Evolutionary conservation across 2,329 filamentous ascomycete genomes (phyloP), one percentile per base, ranked within the genome.

Genomic region (Hypoxylon sp.): DNA sequence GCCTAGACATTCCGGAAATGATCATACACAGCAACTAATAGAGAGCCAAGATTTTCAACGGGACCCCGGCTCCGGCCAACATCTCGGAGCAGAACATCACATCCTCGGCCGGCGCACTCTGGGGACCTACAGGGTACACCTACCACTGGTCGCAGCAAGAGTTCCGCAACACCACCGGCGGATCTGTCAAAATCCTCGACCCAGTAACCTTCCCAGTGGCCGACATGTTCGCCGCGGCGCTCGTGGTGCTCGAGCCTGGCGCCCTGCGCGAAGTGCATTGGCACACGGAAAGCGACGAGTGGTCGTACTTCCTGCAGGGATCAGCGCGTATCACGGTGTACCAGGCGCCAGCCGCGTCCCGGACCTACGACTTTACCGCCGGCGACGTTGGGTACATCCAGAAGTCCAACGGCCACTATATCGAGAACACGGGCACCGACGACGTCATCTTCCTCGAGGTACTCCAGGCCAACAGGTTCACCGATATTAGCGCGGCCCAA

Each of bases 211-310:
- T 90, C 78, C 88, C 88, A 4, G 79, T 88, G 29, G 85, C 88
- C 0, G 76, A 75, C 10, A 82, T 81, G 61, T 88, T 90, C 75
- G 86, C 87, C 3, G 84, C 84, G 0, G 87, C 86, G 0, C 80
- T 90, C 1, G 85, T 90, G 9, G 87, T 84, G 1, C 80, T 90
- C 33, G 80, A 88, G 71, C 87, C 88, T 0, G 88, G 88, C n/a
- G 88, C 87, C 1, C 87, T 90, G 86, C 84, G 88, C 22, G 88
- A 90, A 74, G 79, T 91, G 47, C 88, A 90, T 79, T 90, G 88
- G 88, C 88, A 90, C 78, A 85, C 86, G 1, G 83, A 81, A 0
- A 84, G 82, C 8, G 87, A 90, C 74, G 88, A 90, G 76, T 90
- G 88, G 88, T 83, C 83, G 55, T 90, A 86, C 77, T 88, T 90